Evolutionary conservation across 768 basidiomycete genomes (phyloP).

Genomic region (Suillus sp.): DNA sequence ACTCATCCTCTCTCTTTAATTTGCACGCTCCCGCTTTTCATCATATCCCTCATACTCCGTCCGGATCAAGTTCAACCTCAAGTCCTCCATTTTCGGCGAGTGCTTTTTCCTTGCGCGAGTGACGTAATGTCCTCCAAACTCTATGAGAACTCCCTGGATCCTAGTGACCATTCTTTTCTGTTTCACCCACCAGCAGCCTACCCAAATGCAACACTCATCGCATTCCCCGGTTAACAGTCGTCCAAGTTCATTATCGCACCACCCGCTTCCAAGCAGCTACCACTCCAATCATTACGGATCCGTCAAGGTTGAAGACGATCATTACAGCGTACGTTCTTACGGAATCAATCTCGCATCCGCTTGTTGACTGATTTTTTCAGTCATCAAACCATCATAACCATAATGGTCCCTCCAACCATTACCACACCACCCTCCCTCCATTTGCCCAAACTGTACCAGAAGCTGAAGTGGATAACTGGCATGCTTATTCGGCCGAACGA

Average conservation of each 20-base stretch:
- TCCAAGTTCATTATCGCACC: constrained; percentile 41
- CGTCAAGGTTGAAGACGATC: constrained; percentile 72
- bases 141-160: constrained; percentile 49
- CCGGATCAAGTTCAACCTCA: constrained; percentile 70
- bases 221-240: constrained; percentile 54
- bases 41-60: constrained; percentile 68
- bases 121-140: constrained; percentile 31
- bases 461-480: constrained; percentile 60
- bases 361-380: not conserved
- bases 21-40: constrained; percentile 60
- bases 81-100: constrained; percentile 89
- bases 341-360: constrained; percentile 2
- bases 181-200: constrained; percentile 57
- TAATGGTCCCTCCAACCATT: constrained; percentile 39
- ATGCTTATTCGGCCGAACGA: constrained; percentile 66
- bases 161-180: constrained; percentile 52
- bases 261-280: constrained; percentile 43
- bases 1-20: constrained; percentile 48
- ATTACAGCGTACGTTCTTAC: constrained; percentile 48
- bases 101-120: constrained; percentile 47
- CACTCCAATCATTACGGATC: constrained; percentile 50
- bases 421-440: constrained; percentile 46
- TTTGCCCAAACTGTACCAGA: constrained; percentile 46
- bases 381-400: constrained; percentile 40
- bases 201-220: constrained; percentile 62